Evolutionary conservation across 2,329 filamentous ascomycete genomes (phyloP).

Genomic region (Arthrobotrys sinensis): DNA sequence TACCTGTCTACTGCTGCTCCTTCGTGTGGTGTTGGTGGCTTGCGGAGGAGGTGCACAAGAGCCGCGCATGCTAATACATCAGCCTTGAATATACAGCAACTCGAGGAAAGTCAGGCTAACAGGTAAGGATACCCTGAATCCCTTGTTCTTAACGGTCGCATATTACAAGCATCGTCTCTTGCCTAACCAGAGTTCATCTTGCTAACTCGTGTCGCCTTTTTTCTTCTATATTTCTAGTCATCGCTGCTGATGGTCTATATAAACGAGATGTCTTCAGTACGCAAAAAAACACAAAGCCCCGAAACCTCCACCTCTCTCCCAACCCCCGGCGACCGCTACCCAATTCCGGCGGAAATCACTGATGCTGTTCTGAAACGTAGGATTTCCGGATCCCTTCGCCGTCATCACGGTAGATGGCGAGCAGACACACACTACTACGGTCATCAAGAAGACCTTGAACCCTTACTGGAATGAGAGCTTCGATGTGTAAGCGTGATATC

Average conservation of each 20-base stretch:
- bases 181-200: not conserved
- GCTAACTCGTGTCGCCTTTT: slow-evolving; percentile 13
- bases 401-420: slow-evolving; percentile 97
- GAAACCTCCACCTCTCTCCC: slow-evolving; percentile 57
- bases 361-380: slow-evolving; percentile 70
- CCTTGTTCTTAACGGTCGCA: slow-evolving; percentile 7
- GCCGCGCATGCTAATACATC: slow-evolving; percentile 57
- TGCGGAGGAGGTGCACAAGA: slow-evolving; percentile 34
- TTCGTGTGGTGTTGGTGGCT: slow-evolving; percentile 30
- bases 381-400: slow-evolving; percentile 97
- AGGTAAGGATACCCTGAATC: slow-evolving; percentile 37
- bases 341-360: slow-evolving; percentile 25
- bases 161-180: slow-evolving; percentile 1
- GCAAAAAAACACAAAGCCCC: slow-evolving; percentile 65
- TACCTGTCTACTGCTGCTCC: not conserved
- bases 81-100: slow-evolving; percentile 54
- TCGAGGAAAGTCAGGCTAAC: slow-evolving; percentile 61
- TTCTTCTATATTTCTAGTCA: slow-evolving; percentile 75
- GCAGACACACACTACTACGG: slow-evolving; percentile 97
- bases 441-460: slow-evolving; percentile 97
- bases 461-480: slow-evolving; percentile 99
- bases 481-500: slow-evolving; percentile 80
- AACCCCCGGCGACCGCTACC: slow-evolving; percentile 26
- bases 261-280: slow-evolving; percentile 99
- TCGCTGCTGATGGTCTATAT: slow-evolving; percentile 97